Evolutionary conservation across 495 filamentous ascomycete species (phyloP).

Genomic region (Hyaloscypha hepaticicola): DNA sequence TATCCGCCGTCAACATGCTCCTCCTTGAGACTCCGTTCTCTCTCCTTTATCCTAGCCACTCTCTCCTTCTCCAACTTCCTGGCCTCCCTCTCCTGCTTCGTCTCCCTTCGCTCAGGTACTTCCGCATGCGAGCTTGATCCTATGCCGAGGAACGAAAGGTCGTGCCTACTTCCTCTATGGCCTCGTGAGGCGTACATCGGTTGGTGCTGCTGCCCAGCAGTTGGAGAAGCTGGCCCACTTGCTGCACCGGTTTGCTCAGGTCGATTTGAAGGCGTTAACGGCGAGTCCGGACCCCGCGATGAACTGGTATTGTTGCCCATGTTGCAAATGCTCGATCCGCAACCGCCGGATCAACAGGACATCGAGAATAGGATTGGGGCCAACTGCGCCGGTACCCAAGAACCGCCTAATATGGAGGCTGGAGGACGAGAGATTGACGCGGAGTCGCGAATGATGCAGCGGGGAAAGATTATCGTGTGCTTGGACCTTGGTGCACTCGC

Average conservation of each 20-base stretch:
- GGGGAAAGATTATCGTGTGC: neutral
- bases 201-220: conserved; percentile 19
- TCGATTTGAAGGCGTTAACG: conserved; percentile 23
- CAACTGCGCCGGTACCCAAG: conserved; percentile 1
- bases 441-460: conserved; percentile 9
- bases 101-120: conserved; percentile 67
- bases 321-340: conserved; percentile 23
- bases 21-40: conserved; percentile 89
- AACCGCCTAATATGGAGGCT: neutral
- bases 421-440: conserved; percentile 13
- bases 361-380: conserved; percentile 15
- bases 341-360: conserved; percentile 28
- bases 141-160: conserved; percentile 57
- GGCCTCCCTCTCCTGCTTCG: conserved; percentile 87
- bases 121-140: conserved; percentile 28
- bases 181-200: conserved; percentile 34
- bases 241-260: conserved; percentile 24
- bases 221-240: conserved; percentile 25
- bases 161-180: conserved; percentile 52
- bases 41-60: conserved; percentile 67
- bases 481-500: neutral
- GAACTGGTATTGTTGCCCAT: conserved; percentile 30
- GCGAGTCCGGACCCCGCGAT: conserved; percentile 27
- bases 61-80: conserved; percentile 83
- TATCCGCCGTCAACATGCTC: conserved; percentile 94